Base-by-base conservation (phyloP, 345 rosid genomes). In the Murraya koenigii region DNA sequence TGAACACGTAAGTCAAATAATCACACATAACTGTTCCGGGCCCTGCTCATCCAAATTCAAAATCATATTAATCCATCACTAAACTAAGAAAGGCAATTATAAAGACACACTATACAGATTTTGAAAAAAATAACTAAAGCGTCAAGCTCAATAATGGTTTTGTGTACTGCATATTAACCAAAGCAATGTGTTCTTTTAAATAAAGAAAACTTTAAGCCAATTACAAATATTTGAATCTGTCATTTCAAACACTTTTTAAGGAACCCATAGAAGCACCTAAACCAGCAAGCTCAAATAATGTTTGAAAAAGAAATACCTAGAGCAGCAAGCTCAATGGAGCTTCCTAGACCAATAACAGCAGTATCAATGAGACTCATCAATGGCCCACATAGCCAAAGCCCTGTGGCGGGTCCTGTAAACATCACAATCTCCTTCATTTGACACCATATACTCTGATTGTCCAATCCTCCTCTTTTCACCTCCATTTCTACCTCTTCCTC, bases 341-440 rank as follows among this genome's bases (percentile, higher is more conserved):
- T 95, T 76, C 94, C 90, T 76, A 93, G 98, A 76, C 98, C 98
- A 56, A 95, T 87, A 58, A 95, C 97, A 1, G 88, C 98, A 30
- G 98, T 93, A 64, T 93, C 95, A 72, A 92, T 93, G 67, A 95
- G 93, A 86, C 98, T 95, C 98, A 95, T 95, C 86, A 95, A 83
- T 25, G 98, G 98, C 30, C 91, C 96, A 81, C 98, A 95, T 1
- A 93, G 80, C 98, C 98, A 93, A 39, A 95, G 83, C 23, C 94
- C 98, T 0, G 95, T 85, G 2, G 99, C 99, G 0, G 99, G 99
- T 66, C 94, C 99, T 0, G 97, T 90, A 67, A 96, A 96, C 89
- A 83, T 77, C 9, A 88, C 86, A 69, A 96, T 96, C 89, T 94
- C 94, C 83, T 87, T 91, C 84, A 91, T 80, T 80, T 92, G 98